These are phyloP conservation scores for Phytopythium ostracodes DNA, from an alignment of 352 stramenopile genomes.

Conservation along the genomic window DNA sequence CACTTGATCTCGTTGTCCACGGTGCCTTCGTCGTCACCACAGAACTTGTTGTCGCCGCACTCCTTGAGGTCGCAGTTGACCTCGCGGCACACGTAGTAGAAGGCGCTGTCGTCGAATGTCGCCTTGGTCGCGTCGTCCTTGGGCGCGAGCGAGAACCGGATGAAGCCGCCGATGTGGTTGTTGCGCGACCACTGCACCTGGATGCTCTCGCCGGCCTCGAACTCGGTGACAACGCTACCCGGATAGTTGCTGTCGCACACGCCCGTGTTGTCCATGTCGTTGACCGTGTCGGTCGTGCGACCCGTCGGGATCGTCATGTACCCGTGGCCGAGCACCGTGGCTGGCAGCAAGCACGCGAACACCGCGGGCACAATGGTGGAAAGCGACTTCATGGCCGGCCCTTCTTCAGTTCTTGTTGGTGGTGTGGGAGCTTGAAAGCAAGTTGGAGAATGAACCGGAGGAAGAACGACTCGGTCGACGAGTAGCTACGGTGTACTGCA, in stretches of 20 bases:
- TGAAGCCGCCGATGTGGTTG: constrained; percentile 41
- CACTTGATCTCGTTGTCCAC: constrained; percentile 35
- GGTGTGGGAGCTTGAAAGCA: not conserved
- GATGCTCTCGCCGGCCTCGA: constrained; percentile 26
- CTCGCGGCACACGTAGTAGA: constrained; percentile 58
- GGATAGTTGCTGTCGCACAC: constrained; percentile 6
- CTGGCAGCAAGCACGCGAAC: constrained; percentile 1
- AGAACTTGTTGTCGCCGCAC: constrained; percentile 34
- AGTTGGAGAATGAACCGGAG: constrained; percentile 2
- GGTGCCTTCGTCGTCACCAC: constrained; percentile 26
- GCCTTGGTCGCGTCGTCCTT: constrained; percentile 28
- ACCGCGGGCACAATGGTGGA: not conserved
- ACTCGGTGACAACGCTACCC: constrained; percentile 12
- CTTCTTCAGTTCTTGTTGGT: not conserved
- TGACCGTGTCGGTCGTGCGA: constrained; percentile 8
- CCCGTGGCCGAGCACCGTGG: constrained; percentile 1
- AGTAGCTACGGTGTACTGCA: not conserved
- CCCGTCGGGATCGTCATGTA: constrained; percentile 11
- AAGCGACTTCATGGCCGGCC: not conserved
- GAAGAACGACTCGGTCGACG: not conserved
- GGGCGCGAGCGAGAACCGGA: constrained; percentile 41
- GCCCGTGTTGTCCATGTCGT: constrained; percentile 11
- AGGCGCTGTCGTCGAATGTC: constrained; percentile 43
- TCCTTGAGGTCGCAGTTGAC: constrained; percentile 34
- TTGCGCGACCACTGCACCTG: constrained; percentile 33